Percentiles rank a stretch among this genome's conserved stretches.
phyloP scores from a whole-genome alignment of 2,329 filamentous ascomycete species.

The Madurella mycetomatis region DNA sequence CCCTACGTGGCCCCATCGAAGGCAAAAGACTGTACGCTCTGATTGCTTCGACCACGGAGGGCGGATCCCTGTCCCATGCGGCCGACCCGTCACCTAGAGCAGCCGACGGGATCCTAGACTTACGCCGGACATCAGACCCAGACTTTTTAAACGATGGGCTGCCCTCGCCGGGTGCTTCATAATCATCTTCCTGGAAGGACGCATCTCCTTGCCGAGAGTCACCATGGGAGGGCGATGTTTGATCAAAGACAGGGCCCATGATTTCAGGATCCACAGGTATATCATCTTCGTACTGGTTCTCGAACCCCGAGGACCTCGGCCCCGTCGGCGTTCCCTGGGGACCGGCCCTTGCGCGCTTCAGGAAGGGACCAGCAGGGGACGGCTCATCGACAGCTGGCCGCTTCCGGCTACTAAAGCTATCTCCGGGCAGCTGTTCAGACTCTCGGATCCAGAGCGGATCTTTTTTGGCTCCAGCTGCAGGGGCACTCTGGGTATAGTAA shows the following conservation, averaged over 20 bases:
- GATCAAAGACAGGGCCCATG: neutral
- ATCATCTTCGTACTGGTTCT: constrained; percentile 2
- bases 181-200: constrained; percentile 1
- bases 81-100: neutral
- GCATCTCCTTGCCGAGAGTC: neutral
- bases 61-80: constrained; percentile 4
- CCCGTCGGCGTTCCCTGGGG: neutral
- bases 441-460: constrained; percentile 20
- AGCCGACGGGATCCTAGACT: neutral
- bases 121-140: neutral
- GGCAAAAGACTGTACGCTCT: constrained; percentile 26
- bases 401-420: constrained; percentile 7
- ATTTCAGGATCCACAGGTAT: constrained; percentile 19
- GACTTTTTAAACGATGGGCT: neutral
- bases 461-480: constrained; percentile 6
- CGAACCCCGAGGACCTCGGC: neutral
- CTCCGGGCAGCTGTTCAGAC: constrained; percentile 9
- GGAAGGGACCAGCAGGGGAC: neutral
- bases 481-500: constrained; percentile 38
- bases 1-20: constrained; percentile 11
- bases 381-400: constrained; percentile 10
- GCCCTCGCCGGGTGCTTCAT: neutral
- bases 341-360: constrained; percentile 16
- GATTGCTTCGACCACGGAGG: constrained; percentile 25
- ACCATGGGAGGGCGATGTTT: neutral